phyloP scores from a whole-genome alignment of 192 early-diverging fungal species.

The Coemansia interrupta region DNA sequence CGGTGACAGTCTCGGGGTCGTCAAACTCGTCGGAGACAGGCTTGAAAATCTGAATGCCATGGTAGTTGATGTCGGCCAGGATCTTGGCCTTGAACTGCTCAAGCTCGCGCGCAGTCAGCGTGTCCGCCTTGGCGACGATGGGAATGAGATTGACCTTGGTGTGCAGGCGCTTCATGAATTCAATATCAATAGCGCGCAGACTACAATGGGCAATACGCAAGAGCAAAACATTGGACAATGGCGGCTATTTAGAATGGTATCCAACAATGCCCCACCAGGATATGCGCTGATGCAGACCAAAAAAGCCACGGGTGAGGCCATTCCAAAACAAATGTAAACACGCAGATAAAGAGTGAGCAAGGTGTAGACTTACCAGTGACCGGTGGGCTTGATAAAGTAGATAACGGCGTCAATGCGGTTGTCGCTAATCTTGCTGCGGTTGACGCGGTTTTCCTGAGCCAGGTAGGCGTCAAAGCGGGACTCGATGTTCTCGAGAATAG shows the following conservation, averaged over 20 bases:
- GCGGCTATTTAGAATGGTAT: not conserved
- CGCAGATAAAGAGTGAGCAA: conserved; percentile 6
- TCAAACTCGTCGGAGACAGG: conserved; percentile 79
- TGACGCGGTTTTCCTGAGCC: conserved; percentile 89
- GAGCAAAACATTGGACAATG: not conserved
- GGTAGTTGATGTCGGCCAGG: conserved; percentile 73
- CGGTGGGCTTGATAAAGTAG: conserved; percentile 97
- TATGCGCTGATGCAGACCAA: not conserved
- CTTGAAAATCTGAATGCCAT: conserved; percentile 85
- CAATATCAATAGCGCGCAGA: conserved; percentile 87
- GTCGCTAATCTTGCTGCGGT: conserved; percentile 84
- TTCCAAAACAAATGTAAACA: not conserved
- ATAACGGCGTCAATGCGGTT: conserved; percentile 92
- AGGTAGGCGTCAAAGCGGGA: conserved; percentile 90
- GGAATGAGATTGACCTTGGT: conserved; percentile 86
- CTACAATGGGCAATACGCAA: conserved; percentile 30
- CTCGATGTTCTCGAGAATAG: conserved; percentile 93
- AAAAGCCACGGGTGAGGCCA: not conserved
- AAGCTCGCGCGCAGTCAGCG: conserved; percentile 80
- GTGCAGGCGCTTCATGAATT: conserved; percentile 90
- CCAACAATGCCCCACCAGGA: not conserved
- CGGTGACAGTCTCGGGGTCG: conserved; percentile 75
- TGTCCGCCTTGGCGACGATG: conserved; percentile 87
- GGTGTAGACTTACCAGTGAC: conserved; percentile 63
- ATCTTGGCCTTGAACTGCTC: conserved; percentile 82